These are phyloP conservation scores for Tinospora cordifolia DNA, from an alignment of 164 flowering plant genomes.

Conservation along the genomic window DNA sequence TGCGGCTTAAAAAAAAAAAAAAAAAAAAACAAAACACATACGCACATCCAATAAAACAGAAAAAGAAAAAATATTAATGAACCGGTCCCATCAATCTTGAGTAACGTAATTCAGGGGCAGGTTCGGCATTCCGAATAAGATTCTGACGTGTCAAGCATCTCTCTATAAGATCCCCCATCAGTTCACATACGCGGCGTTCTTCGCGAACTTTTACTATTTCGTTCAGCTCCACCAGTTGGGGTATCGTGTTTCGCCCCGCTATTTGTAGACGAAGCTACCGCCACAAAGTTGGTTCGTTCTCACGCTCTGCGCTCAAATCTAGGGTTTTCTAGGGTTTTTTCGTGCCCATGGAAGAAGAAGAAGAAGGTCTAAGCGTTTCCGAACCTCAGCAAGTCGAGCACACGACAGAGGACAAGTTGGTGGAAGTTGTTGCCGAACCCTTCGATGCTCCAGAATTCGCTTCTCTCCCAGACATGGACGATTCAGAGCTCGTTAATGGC, in stretches of 20 bases:
- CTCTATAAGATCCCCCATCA: too few relatives aligned
- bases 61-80: too few relatives aligned
- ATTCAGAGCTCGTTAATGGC: constrained; percentile 28
- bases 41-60: too few relatives aligned
- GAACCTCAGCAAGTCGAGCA: constrained; percentile 6
- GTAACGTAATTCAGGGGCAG: too few relatives aligned
- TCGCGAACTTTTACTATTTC: background rate
- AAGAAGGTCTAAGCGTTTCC: background rate
- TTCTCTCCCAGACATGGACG: constrained; percentile 22
- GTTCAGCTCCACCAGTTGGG: background rate
- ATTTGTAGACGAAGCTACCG: background rate
- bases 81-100: too few relatives aligned
- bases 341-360: constrained; percentile 17
- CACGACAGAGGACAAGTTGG: background rate
- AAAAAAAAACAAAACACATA: too few relatives aligned
- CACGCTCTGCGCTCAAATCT: background rate
- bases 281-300: background rate
- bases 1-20: too few relatives aligned
- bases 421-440: constrained; percentile 6
- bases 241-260: background rate
- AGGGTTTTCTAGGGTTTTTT: constrained; percentile 9
- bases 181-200: background rate
- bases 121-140: too few relatives aligned
- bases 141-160: too few relatives aligned
- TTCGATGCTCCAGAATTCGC: constrained; percentile 17